Conservation (phyloP, 192 early-diverging fungal species). For the Backusella psychrophila region DNA sequence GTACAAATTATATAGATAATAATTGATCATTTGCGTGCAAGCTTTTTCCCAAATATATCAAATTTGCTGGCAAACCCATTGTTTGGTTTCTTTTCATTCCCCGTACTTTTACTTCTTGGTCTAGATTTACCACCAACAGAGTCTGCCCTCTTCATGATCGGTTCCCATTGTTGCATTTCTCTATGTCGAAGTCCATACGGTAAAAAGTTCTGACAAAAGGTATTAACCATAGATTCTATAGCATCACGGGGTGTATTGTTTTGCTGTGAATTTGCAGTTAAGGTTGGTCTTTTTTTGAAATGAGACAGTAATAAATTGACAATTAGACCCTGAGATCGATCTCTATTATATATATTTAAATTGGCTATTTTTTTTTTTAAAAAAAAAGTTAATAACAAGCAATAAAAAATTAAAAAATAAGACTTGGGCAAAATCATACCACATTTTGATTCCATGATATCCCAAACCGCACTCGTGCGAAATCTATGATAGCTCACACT, state of each 20-base stretch:
- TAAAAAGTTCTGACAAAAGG: constrained; percentile 8
- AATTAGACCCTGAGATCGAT: constrained; percentile 2
- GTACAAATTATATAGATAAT: constrained; percentile 2
- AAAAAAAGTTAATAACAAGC: background rate
- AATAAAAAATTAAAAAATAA: background rate
- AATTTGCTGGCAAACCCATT: background rate
- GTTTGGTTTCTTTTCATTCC: background rate
- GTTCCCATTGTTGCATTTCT: background rate
- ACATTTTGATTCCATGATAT: constrained; percentile 14
- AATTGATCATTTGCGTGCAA: background rate
- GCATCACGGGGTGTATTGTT: background rate
- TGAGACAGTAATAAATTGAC: constrained; percentile 9
- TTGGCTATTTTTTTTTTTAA: background rate
- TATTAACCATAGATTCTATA: background rate
- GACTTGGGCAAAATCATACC: background rate
- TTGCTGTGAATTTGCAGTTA: background rate
- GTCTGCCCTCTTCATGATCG: background rate
- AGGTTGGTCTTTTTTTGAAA: background rate
- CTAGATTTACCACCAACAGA: background rate
- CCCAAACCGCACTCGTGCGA: constrained; percentile 2
- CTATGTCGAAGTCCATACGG: background rate
- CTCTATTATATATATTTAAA: constrained; percentile 6
- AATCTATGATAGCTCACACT: constrained; percentile 12
- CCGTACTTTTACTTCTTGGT: constrained; percentile 1
- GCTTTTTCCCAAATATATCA: background rate